Evolutionary conservation across 1,284 basidiomycete genomes (phyloP), one percentile per base, ranked within the genome.

Genomic region (Leucocoprinus gongylophorus): DNA sequence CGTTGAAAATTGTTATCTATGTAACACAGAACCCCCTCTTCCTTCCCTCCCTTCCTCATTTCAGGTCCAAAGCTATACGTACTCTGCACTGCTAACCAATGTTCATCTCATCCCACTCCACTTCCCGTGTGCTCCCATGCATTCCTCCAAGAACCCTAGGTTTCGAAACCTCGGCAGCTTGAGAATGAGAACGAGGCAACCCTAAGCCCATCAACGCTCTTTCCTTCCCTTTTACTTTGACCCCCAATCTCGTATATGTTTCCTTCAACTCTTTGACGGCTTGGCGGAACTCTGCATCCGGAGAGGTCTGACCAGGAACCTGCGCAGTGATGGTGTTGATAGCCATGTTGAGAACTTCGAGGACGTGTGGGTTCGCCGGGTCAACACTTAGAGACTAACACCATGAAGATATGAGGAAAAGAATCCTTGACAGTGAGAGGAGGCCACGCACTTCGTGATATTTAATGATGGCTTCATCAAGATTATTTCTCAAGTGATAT

Each of bases 281-380:
- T 23, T 57, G 55, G 35, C 59, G 57, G 41, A 63, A 59, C 29
- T 64, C 62, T 18, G 53, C 15, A 18, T 60, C 56, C 12, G 53
- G 41, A 3, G 44, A 40, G 9, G 55, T 42, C 35, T 52, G 50
- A 10, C 54, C 50, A 4, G 55, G 57, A 12, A 45, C 48, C 29
- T 56, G 46, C 30, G 44, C 44, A 21, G 49, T 50, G 17, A 46
- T 30, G 30, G 73, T 68, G 45, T 89, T 83, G 18, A 97, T 75
- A 0, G 91, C 91, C 58, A 91, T 78, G 57, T 92, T 88, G 38
- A 97, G 78, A 45, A 97, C 71, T 53, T 93, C 88, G 28, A 94
- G 81, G 20, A 91, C 78, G 62, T 93, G 85, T 1, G 86, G 79
- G 60, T 97, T 95, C 56, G 92, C 87, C 0, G 92, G 91, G 51